Base-by-base conservation (phyloP, 345 rosid species). In the Ceriops decandra region DNA sequence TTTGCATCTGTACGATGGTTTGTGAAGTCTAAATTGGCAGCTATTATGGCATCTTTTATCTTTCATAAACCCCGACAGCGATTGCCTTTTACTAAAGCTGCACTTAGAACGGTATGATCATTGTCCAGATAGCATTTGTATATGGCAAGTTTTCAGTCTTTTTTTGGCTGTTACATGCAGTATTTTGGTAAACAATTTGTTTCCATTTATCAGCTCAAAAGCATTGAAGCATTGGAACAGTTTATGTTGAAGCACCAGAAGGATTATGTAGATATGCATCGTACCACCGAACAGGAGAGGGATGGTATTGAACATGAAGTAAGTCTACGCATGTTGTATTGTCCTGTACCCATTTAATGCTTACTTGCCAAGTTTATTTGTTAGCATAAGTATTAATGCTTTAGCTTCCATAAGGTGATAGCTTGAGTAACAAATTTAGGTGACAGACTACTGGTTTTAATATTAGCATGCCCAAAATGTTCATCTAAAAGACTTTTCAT, bases 271-370 rank as follows among this genome's bases (percentile, higher is more conserved):
- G 99, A 91, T 80, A 62, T 79, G 68, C 95, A 87, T 58, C 90
- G 93, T 27, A 90, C 92, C 64, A 92, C 90, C 0, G 93, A 87
- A 73, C 91, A 84, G 58, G 95, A 90, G 81, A 87, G 90, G 67
- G 98, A 92, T 74, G 86, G 90, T 81, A 91, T 95, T 63, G 99
- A 95, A 76, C 95, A 86, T 46, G 97, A 95, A 81, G 97, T 95
- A 80, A 78, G 89, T 68, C 31, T 4, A 35, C 68, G 53, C 46
- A n/a, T 36, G 24, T 20, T 4, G 30, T 19, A 36, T 64, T 81
- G 58, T 52, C 61, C 7, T 66, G 52, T 52, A 60, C 46, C 17
- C 49, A 42, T 42, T 42, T 3, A 42, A 42, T 42, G 17, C 49
- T 42, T 42, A 13, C 49, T 13, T 42, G 46, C 46, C 49, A 15